phyloP scores from a whole-genome alignment of 257 asterid species.

The Rubia yunnanensis region DNA sequence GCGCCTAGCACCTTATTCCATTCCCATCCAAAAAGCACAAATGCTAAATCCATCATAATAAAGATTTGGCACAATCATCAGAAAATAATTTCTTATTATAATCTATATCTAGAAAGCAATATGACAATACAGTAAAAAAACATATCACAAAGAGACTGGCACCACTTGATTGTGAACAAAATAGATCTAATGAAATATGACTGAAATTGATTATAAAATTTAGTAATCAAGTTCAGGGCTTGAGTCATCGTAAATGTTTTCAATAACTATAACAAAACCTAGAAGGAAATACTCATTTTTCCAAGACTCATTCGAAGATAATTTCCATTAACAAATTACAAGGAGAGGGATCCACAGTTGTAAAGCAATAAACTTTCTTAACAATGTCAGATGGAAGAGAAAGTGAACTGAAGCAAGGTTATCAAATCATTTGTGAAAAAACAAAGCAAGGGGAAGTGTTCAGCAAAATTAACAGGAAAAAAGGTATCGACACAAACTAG shows the following conservation, averaged over 20 bases:
- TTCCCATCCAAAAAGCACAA: constrained; percentile 72
- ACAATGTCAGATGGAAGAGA: not conserved
- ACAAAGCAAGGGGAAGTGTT: not conserved
- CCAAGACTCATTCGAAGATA: not conserved
- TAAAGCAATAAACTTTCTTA: not conserved
- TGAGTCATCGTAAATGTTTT: not conserved
- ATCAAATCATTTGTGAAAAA: not conserved
- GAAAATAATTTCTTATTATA: not conserved
- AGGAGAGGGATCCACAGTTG: too few species aligned
- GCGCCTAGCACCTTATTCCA: constrained; percentile 56
- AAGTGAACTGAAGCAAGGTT: not conserved
- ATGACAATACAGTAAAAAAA: not conserved
- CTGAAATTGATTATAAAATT: too few species aligned
- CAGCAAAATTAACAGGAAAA: not conserved
- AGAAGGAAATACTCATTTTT: not conserved
- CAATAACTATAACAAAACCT: not conserved
- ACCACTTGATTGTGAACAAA: not conserved
- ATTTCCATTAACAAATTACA: too few species aligned
- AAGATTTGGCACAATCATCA: constrained; percentile 13
- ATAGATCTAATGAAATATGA: not conserved
- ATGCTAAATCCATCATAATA: constrained; percentile 46
- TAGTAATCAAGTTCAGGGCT: too few species aligned
- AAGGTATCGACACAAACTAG: not conserved
- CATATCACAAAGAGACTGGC: not conserved
- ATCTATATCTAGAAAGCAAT: not conserved